Base-by-base conservation (phyloP, 2,329 filamentous ascomycete species). In the Corniculantispora saksenae region DNA sequence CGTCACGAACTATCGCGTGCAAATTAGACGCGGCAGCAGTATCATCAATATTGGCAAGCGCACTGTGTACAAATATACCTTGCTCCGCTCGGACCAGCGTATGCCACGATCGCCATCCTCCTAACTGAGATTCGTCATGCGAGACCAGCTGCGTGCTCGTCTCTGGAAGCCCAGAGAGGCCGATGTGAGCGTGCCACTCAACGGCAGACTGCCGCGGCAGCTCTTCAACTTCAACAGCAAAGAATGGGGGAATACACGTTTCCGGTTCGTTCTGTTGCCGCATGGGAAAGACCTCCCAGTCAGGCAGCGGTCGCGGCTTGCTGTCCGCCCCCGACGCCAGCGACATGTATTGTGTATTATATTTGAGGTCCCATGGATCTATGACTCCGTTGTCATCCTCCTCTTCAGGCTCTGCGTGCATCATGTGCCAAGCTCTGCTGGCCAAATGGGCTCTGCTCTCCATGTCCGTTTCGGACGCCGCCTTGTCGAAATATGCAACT, bases 151-250 rank as follows among this genome's bases (percentile, higher is more conserved):
- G 72, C 38, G 71, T 71, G 5, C 69, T 72, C 17, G 70, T 65
- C 56, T 75, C 71, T 5, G 69, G 66, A 4, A 80, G 66, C 27
- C 69, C 65, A 12, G 75, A 75, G 8, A 91, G 76, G 0, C 92
- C 91, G 3, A 86, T 73, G 65, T 90, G 85, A 1, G 84, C 89
- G 70, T 92, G 90, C 94, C 94, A 99, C 79, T 99, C 95, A 13
- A 97, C 86, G 45, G 83, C 82, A 32, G 90, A 90, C 19, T 80
- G 82, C 23, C 92, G 86, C 1, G 95, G 95, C 15, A 99, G 82
- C 69, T 89, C 86, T 51, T 89, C 84, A 1, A 97, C 91, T 72
- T 95, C 88, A 1, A 88, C 89, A 0, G 90, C 85, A 73, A 95
- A 90, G 70, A 94, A 84, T 0, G 90, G 90, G 1, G 93, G 89